These are phyloP conservation scores for Aureobasidium leucospermi DNA, from an alignment of 2,329 filamentous ascomycete species.

Conservation along the genomic window DNA sequence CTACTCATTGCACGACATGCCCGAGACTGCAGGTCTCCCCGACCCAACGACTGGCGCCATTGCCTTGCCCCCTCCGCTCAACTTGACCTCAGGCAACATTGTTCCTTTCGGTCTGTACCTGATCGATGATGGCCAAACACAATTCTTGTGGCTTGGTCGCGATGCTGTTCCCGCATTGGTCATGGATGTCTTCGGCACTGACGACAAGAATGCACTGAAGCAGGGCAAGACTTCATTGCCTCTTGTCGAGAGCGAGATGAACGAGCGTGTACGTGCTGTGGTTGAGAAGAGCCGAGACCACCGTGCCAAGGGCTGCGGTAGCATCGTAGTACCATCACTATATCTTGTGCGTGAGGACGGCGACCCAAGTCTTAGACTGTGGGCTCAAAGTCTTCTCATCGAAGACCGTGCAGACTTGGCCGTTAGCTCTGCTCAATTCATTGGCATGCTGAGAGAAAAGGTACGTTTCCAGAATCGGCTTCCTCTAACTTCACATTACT, in stretches of 20 bases:
- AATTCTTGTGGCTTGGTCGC: conserved; percentile 93
- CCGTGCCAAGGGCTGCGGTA: conserved; percentile 77
- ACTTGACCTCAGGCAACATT: conserved; percentile 81
- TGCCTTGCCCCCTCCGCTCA: conserved; percentile 72
- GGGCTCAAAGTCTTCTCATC: conserved; percentile 92
- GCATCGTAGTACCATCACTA: conserved; percentile 84
- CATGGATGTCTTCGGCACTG: conserved; percentile 80
- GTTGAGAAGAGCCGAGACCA: conserved; percentile 89
- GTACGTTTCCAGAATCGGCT: conserved; percentile 40
- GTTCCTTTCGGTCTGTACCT: conserved; percentile 89
- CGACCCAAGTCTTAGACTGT: conserved; percentile 87
- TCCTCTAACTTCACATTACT: not conserved
- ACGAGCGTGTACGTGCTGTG: conserved; percentile 83
- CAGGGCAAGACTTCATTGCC: conserved; percentile 86
- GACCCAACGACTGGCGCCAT: conserved; percentile 84
- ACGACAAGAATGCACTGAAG: conserved; percentile 74
- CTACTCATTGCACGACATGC: conserved; percentile 93
- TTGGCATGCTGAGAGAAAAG: conserved; percentile 90
- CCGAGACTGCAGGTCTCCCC: conserved; percentile 79
- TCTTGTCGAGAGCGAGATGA: conserved; percentile 91
- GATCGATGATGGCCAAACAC: conserved; percentile 93
- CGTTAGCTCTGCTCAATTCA: conserved; percentile 87
- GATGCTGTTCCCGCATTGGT: conserved; percentile 88
- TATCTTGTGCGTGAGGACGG: conserved; percentile 94
- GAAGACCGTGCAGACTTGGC: conserved; percentile 94